These are phyloP conservation scores for Bombardia bombarda DNA, from an alignment of 495 filamentous ascomycete genomes.

Conservation along the genomic window DNA sequence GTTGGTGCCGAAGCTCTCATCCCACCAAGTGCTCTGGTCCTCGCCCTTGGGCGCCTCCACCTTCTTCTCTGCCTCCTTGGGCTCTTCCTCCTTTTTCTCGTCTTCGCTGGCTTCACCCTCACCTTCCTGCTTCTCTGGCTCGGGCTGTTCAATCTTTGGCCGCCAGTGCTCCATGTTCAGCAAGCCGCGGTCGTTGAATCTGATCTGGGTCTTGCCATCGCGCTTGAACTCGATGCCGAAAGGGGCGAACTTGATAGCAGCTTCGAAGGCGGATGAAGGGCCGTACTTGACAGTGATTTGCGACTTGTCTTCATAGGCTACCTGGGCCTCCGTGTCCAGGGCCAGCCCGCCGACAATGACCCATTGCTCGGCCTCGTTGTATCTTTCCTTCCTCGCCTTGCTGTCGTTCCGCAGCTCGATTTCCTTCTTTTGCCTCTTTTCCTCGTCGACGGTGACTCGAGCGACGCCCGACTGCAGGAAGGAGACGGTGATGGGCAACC, in stretches of 20 bases:
- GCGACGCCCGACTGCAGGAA: slow-evolving; percentile 85
- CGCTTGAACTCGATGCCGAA: slow-evolving; percentile 81
- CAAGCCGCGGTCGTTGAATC: slow-evolving; percentile 77
- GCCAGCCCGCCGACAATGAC: slow-evolving; percentile 72
- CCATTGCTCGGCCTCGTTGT: slow-evolving; percentile 86
- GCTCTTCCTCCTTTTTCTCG: slow-evolving; percentile 25
- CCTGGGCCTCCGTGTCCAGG: slow-evolving; percentile 56
- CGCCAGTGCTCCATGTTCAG: slow-evolving; percentile 96
- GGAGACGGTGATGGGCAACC: slow-evolving; percentile 74
- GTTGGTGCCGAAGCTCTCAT: slow-evolving; percentile 87
- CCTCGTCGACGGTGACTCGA: slow-evolving; percentile 82
- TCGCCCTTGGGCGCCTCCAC: slow-evolving; percentile 27
- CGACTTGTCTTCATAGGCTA: slow-evolving; percentile 48
- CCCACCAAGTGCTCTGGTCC: slow-evolving; percentile 94
- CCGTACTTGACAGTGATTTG: slow-evolving; percentile 77
- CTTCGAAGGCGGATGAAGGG: slow-evolving; percentile 64
- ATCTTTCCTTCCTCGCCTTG: slow-evolving; percentile 79
- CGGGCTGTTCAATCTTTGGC: slow-evolving; percentile 65
- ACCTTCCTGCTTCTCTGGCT: slow-evolving; percentile 44
- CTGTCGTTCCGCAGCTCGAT: slow-evolving; percentile 83
- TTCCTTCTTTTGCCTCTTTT: slow-evolving; percentile 77
- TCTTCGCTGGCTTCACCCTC: slow-evolving; percentile 21
- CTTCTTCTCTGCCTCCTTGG: slow-evolving; percentile 28
- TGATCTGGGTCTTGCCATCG: slow-evolving; percentile 73
- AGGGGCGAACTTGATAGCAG: slow-evolving; percentile 71